phyloP scores from a whole-genome alignment of 1,284 basidiomycete genomes.

The Moesziomyces parantarcticus region DNA sequence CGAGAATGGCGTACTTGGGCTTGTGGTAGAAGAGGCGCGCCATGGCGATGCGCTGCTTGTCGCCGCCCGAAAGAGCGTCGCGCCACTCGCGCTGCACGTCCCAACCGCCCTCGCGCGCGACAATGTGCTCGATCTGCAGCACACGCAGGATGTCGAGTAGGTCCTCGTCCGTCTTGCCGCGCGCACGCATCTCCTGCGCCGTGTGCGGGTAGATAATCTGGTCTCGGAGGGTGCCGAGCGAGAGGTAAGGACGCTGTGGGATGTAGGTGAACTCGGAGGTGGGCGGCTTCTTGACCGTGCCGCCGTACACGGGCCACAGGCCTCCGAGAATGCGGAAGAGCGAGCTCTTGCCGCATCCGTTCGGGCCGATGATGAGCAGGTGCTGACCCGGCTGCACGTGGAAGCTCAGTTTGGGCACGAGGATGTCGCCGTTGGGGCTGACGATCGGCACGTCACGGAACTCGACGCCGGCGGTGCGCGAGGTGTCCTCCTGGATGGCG shows the following conservation, averaged over 20 bases:
- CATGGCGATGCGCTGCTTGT: slow-evolving; percentile 87
- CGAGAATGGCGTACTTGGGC: slow-evolving; percentile 96
- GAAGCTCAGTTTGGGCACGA: slow-evolving; percentile 83
- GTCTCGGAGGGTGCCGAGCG: slow-evolving; percentile 90
- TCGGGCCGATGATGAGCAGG: slow-evolving; percentile 71
- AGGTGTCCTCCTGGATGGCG: slow-evolving; percentile 70
- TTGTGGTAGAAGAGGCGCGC: slow-evolving; percentile 94
- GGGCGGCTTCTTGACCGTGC: slow-evolving; percentile 90
- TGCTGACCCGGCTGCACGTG: slow-evolving; percentile 87
- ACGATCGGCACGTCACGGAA: slow-evolving; percentile 95
- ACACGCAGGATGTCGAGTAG: slow-evolving; percentile 79
- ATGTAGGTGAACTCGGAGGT: slow-evolving; percentile 92
- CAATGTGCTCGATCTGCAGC: slow-evolving; percentile 87
- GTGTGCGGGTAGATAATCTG: slow-evolving; percentile 86
- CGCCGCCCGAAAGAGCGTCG: slow-evolving; percentile 85
- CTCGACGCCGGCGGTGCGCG: slow-evolving; percentile 75
- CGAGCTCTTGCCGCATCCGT: slow-evolving; percentile 74
- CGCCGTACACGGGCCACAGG: slow-evolving; percentile 96
- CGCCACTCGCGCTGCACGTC: slow-evolving; percentile 88
- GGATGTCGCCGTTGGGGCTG: slow-evolving; percentile 92
- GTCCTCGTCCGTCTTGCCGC: slow-evolving; percentile 74
- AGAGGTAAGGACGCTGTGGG: slow-evolving; percentile 93
- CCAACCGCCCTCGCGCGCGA: slow-evolving; percentile 97
- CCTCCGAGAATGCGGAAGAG: slow-evolving; percentile 94
- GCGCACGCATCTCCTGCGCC: slow-evolving; percentile 69